Evolutionary conservation across 108 stramenopile genomes (phyloP).

Genomic region (Skeletonema potamos): DNA sequence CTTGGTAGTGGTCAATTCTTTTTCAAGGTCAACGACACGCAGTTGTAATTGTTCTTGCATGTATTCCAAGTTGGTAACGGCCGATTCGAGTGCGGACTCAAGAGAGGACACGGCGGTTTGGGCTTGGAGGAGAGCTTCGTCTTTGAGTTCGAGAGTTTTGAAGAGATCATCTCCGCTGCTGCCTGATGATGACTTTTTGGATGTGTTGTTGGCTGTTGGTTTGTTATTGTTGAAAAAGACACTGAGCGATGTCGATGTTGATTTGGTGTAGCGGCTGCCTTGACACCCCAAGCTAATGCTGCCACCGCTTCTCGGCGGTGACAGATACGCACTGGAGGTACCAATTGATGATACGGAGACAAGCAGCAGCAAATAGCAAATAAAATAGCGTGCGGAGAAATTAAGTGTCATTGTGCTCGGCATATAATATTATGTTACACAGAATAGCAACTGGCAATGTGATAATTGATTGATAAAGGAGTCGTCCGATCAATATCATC

Average conservation of each 20-base stretch:
- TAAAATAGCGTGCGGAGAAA: neutral
- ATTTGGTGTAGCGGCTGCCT: neutral
- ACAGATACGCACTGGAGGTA: neutral
- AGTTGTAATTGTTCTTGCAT: conserved; percentile 40
- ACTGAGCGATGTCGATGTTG: neutral
- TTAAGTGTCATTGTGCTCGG: neutral
- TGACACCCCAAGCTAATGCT: neutral
- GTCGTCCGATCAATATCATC: no score
- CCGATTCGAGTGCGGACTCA: conserved; percentile 31
- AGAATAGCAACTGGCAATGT: neutral
- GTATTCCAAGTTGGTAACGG: conserved; percentile 31
- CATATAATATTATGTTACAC: neutral
- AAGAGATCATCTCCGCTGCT: conserved; percentile 3
- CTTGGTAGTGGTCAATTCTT: conserved; percentile 7
- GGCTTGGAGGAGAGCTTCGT: conserved; percentile 36
- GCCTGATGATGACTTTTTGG: neutral
- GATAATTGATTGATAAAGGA: neutral
- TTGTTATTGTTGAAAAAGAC: conserved; percentile 2
- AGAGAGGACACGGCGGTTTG: conserved; percentile 36
- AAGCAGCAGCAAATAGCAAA: neutral
- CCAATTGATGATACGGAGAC: no score
- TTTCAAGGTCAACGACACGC: conserved; percentile 13
- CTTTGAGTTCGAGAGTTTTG: conserved; percentile 33
- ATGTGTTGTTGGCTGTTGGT: neutral
- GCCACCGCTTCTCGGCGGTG: neutral